Evolutionary conservation across 1,284 basidiomycete genomes (phyloP), one percentile per base, ranked within the genome.

Genomic region (Marasmius oreades): DNA sequence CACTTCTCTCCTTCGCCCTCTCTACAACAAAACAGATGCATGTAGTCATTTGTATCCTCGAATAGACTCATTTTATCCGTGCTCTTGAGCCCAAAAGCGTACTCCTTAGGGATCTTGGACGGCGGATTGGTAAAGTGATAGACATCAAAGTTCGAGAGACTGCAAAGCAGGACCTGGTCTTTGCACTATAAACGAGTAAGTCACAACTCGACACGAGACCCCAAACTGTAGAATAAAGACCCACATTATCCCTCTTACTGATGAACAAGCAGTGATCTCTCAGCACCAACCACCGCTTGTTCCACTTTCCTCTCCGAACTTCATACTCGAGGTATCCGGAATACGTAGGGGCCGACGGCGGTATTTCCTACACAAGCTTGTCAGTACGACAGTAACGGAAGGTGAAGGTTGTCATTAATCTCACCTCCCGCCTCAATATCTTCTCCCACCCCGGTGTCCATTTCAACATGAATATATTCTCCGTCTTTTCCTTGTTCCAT

Each of bases 221-320:
- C n/a, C 7, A 24, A 18, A 45, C 46, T 42, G 18, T 51, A 23
- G n/a, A 53, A 52, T 23, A 24, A 55, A 50, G 23, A 71, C 79
- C 57, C 64, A 93, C 92, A 68, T 84, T 88, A 56, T 95, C 91
- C 24, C 90, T 87, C 73, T 95, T 96, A 26, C 90, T 87, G 33
- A 95, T 67, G 79, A 86, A 95, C 50, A 96, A 69, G 56, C 85
- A 83, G 60, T 94, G 92, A 65, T 94, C 92, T 43, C 88, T 81
- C 26, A 95, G 80, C 66, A 89, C 85, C 64, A 96, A 76, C 83
- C 86, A 95, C 26, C 92, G 82, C 71, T 95, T 96, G 58, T 77
- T 86, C 94, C 94, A 97, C 71, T 95, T 95, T 39, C 93, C 93
- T 58, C 87, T 84, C 73, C 93, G 95, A 53, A 77, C 78, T 74